A percentile compares a stretch with the other conserved stretches of the same genome.
Conservation (phyloP, 352 stramenopile species). For the Phytophthora fragariae region DNA sequence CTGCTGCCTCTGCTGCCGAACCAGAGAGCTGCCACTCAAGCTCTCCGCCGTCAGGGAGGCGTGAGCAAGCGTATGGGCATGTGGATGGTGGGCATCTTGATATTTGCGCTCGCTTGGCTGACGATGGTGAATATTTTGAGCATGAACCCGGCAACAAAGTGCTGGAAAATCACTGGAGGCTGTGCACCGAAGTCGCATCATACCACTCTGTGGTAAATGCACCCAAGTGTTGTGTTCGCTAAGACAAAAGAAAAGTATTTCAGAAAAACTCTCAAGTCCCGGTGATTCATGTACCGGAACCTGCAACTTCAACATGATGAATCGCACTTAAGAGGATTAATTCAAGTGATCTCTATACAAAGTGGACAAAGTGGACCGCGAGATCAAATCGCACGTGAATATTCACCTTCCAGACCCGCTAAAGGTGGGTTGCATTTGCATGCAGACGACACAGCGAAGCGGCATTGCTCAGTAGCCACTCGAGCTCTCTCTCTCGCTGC, state of each 20-base stretch:
- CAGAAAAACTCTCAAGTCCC: neutral
- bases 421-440: neutral
- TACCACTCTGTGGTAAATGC: neutral
- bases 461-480: constrained; percentile 5
- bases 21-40: constrained; percentile 59
- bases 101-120: constrained; percentile 46
- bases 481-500: neutral
- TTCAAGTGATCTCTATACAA: too few species aligned
- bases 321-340: neutral
- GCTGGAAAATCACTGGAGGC: constrained; percentile 65
- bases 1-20: constrained; percentile 60
- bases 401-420: neutral
- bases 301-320: neutral
- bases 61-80: constrained; percentile 46
- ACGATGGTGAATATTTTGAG: constrained; percentile 56
- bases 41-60: constrained; percentile 49
- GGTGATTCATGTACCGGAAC: too few species aligned
- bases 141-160: constrained; percentile 64
- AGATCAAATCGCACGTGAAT: constrained; percentile 28
- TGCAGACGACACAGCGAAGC: constrained; percentile 2
- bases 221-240: neutral
- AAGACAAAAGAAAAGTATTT: neutral
- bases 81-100: constrained; percentile 46
- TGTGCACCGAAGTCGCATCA: constrained; percentile 39
- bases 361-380: neutral